Percentiles rank a stretch among this genome's conserved stretches.
Evolutionary conservation across 768 basidiomycete genomes (phyloP).

Genomic region (Boletus reticulatus): DNA sequence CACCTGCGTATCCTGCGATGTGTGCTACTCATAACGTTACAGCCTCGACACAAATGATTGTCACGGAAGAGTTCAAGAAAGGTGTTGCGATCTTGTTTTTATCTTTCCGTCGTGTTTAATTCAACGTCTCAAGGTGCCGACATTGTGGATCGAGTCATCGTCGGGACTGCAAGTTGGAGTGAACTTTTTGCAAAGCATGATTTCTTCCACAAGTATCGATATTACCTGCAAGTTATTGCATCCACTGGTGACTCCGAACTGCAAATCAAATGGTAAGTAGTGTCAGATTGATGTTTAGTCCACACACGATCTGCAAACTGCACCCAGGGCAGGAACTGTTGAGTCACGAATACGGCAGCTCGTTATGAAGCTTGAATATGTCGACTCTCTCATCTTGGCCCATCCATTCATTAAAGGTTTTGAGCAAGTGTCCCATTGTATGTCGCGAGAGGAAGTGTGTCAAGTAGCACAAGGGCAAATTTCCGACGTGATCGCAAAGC

Average conservation of each 20-base stretch:
- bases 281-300: not conserved
- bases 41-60: conserved; percentile 91
- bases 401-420: conserved; percentile 97
- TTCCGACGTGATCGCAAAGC: conserved; percentile 64
- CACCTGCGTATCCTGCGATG: conserved; percentile 98
- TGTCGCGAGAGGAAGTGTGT: conserved; percentile 83
- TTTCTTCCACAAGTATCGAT: conserved; percentile 95
- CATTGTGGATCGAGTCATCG: conserved; percentile 90
- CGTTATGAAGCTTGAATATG: conserved; percentile 97
- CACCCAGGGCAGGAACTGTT: conserved; percentile 85
- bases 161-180: conserved; percentile 81
- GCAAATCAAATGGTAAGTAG: conserved; percentile 86
- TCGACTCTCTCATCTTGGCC: conserved; percentile 86
- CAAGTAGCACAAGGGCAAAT: conserved; percentile 87
- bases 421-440: conserved; percentile 81
- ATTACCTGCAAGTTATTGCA: conserved; percentile 95
- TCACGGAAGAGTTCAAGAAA: conserved; percentile 94
- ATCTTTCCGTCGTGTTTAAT: conserved; percentile 1
- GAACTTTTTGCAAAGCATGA: conserved; percentile 95
- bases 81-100: conserved; percentile 41
- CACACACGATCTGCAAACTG: conserved; percentile 12
- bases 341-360: conserved; percentile 95
- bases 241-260: conserved; percentile 81
- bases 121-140: conserved; percentile 67
- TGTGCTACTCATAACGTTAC: conserved; percentile 99